Conservation (phyloP, 2,329 filamentous ascomycete species). For the Pezicula neosporulosa region DNA sequence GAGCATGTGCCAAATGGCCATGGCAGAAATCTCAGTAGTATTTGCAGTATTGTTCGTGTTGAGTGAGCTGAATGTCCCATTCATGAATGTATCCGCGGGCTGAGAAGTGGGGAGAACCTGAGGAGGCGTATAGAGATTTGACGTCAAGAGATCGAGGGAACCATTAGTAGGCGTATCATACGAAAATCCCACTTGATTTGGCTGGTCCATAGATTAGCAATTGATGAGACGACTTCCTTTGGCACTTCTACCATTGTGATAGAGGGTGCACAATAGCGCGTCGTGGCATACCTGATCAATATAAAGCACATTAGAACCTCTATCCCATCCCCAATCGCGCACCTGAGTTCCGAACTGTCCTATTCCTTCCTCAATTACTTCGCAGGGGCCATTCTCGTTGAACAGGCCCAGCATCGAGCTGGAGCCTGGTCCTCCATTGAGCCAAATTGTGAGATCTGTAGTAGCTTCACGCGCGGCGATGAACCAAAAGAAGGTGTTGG, state of each 20-base stretch:
- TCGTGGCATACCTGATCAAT: constrained; percentile 43
- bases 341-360: constrained; percentile 51
- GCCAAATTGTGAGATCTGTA: constrained; percentile 56
- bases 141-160: constrained; percentile 46
- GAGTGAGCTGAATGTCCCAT: constrained; percentile 63
- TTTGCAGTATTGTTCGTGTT: constrained; percentile 41
- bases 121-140: constrained; percentile 36
- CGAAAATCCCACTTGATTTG: constrained; percentile 67
- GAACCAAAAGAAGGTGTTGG: constrained; percentile 47
- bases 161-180: constrained; percentile 62
- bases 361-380: constrained; percentile 44
- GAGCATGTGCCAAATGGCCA: constrained; percentile 55
- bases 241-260: constrained; percentile 28
- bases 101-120: constrained; percentile 25
- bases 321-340: constrained; percentile 65
- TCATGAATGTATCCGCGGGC: constrained; percentile 38
- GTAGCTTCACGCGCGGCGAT: constrained; percentile 42
- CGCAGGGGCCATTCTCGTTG: constrained; percentile 52
- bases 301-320: constrained; percentile 51
- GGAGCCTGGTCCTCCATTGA: constrained; percentile 64
- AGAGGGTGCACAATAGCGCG: constrained; percentile 8
- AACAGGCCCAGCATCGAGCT: constrained; percentile 65
- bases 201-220: constrained; percentile 45
- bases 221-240: constrained; percentile 1
- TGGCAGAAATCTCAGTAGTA: constrained; percentile 48